Conservation (phyloP, 2,329 filamentous ascomycete species). For the Talaromyces sp. region DNA sequence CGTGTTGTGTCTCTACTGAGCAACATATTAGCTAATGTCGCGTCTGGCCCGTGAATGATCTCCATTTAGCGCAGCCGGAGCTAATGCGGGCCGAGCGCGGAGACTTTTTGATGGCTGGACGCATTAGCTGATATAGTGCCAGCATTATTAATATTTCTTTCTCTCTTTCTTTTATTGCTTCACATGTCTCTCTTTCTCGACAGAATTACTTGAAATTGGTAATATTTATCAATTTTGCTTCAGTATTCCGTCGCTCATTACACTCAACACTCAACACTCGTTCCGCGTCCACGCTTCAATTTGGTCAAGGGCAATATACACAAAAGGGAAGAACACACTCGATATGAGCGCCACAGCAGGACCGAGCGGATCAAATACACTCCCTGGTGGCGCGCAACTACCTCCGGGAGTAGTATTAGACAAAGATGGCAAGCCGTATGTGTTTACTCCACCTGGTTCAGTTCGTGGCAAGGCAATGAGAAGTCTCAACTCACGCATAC, state of each 20-base stretch:
- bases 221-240: background rate
- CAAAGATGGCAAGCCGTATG: slow-evolving; percentile 51
- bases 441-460: slow-evolving; percentile 8
- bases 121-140: background rate
- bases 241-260: background rate
- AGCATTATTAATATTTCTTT: slow-evolving; percentile 1
- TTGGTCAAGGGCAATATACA: background rate
- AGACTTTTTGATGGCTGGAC: background rate
- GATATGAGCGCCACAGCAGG: background rate
- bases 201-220: no score
- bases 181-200: background rate
- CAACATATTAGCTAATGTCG: background rate
- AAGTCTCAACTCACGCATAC: background rate
- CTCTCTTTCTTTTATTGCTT: background rate
- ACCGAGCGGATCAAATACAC: slow-evolving; percentile 6
- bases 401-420: slow-evolving; percentile 50
- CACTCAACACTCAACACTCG: background rate
- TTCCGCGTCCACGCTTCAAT: background rate
- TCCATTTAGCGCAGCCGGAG: background rate
- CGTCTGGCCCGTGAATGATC: slow-evolving; percentile 2
- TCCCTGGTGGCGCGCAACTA: slow-evolving; percentile 23
- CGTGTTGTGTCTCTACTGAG: background rate
- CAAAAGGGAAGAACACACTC: background rate
- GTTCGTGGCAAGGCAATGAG: background rate
- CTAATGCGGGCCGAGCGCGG: slow-evolving; percentile 2